Evolutionary conservation across 495 filamentous ascomycete species (phyloP).

Genomic region (Talaromyces trachyspermus): DNA sequence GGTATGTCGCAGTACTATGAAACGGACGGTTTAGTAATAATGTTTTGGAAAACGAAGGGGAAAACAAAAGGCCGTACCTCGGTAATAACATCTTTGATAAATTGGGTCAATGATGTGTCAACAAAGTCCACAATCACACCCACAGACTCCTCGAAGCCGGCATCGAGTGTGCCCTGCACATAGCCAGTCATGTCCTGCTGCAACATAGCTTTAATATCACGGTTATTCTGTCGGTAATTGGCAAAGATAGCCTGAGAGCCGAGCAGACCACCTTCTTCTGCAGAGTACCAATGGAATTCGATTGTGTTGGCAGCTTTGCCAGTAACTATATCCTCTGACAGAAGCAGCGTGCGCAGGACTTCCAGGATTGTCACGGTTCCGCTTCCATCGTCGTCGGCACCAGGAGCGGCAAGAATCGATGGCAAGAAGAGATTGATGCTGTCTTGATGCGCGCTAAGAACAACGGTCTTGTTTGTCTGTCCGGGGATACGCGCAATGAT

Average conservation of each 20-base stretch:
- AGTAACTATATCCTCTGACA: slow-evolving; percentile 40
- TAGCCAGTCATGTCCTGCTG: slow-evolving; percentile 99
- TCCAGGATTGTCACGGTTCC: slow-evolving; percentile 76
- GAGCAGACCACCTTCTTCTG: slow-evolving; percentile 85
- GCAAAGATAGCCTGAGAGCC: slow-evolving; percentile 82
- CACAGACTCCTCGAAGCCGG: slow-evolving; percentile 76
- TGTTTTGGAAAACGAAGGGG: slow-evolving; percentile 7
- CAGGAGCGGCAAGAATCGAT: slow-evolving; percentile 67
- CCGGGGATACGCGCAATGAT: slow-evolving; percentile 93
- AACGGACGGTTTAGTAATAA: not conserved
- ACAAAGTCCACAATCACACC: slow-evolving; percentile 95
- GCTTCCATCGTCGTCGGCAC: slow-evolving; percentile 70
- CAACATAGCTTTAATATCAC: slow-evolving; percentile 91
- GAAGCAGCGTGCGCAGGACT: slow-evolving; percentile 56
- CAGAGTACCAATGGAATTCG: slow-evolving; percentile 95
- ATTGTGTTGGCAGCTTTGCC: slow-evolving; percentile 66
- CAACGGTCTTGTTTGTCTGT: slow-evolving; percentile 72
- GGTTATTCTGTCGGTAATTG: slow-evolving; percentile 64
- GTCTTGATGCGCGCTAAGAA: slow-evolving; percentile 69
- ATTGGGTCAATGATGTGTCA: slow-evolving; percentile 70
- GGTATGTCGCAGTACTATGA: slow-evolving; percentile 79
- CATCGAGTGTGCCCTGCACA: slow-evolving; percentile 72
- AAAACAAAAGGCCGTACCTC: slow-evolving; percentile 40
- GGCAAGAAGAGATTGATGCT: slow-evolving; percentile 90
- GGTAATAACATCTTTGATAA: slow-evolving; percentile 84